These are phyloP conservation scores for Stagonosporopsis vannaccii DNA, from an alignment of 2,329 filamentous ascomycete species.

Conservation along the genomic window DNA sequence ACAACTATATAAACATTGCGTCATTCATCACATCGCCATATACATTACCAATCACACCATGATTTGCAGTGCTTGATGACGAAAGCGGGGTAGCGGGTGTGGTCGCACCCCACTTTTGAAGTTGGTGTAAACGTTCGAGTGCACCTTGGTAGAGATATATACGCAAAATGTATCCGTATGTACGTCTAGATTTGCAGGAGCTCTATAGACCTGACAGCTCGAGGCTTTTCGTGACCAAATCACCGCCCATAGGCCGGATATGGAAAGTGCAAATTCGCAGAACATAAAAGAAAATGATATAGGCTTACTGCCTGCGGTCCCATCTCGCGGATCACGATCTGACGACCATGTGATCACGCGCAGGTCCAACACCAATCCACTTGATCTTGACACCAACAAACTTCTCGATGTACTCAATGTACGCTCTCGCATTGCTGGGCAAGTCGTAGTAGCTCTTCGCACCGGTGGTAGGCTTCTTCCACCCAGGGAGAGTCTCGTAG, in stretches of 20 bases:
- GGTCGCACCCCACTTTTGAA: slow-evolving; percentile 16
- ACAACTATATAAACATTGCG: neutral
- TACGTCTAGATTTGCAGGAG: slow-evolving; percentile 9
- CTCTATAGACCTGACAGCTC: neutral
- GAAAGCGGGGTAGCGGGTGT: slow-evolving; percentile 25
- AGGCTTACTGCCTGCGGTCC: slow-evolving; percentile 10
- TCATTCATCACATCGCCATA: slow-evolving; percentile 3
- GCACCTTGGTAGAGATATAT: neutral
- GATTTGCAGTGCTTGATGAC: slow-evolving; percentile 20
- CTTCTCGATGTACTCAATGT: slow-evolving; percentile 72
- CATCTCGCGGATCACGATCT: slow-evolving; percentile 46
- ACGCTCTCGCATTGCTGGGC: slow-evolving; percentile 69
- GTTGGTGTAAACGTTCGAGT: neutral
- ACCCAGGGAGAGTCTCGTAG: slow-evolving; percentile 74
- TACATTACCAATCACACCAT: slow-evolving; percentile 19
- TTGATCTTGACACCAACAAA: slow-evolving; percentile 69
- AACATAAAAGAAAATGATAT: slow-evolving; percentile 1
- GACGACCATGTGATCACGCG: slow-evolving; percentile 69
- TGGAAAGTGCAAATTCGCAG: slow-evolving; percentile 6
- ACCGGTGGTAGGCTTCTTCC: slow-evolving; percentile 70
- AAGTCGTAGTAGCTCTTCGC: slow-evolving; percentile 68
- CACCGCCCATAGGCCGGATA: neutral
- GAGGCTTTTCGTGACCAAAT: neutral
- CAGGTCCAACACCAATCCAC: slow-evolving; percentile 72
- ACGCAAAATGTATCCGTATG: neutral